Conservation (phyloP, 768 basidiomycete genomes). For the Boletales sp. region DNA sequence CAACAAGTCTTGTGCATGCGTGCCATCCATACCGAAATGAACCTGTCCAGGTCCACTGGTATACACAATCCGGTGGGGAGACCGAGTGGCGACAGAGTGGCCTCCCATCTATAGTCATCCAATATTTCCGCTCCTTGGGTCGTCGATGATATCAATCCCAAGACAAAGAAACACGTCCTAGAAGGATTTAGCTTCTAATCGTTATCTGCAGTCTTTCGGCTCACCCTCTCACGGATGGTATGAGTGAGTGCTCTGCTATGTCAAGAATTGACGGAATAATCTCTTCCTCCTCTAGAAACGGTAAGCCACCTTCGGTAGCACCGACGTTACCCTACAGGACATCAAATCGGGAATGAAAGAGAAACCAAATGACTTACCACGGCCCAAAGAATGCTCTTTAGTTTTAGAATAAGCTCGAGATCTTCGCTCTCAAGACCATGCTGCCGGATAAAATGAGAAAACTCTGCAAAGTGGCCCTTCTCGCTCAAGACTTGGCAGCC, state of each 20-base stretch:
- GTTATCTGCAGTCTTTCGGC: conserved; percentile 20
- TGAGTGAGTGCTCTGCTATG: conserved; percentile 85
- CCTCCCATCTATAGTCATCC: conserved; percentile 91
- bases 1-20: background rate
- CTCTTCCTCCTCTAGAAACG: conserved; percentile 93
- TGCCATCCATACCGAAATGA: conserved; percentile 63
- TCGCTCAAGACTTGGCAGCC: conserved; percentile 90
- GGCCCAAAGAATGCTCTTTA: conserved; percentile 97
- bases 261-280: conserved; percentile 87
- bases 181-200: conserved; percentile 9
- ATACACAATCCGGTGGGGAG: conserved; percentile 88
- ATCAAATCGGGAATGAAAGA: background rate
- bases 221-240: conserved; percentile 92
- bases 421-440: conserved; percentile 86
- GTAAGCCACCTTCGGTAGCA: conserved; percentile 84
- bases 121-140: conserved; percentile 90
- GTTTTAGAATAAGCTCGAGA: conserved; percentile 74
- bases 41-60: conserved; percentile 77
- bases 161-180: conserved; percentile 94
- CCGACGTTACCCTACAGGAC: conserved; percentile 83
- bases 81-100: conserved; percentile 82
- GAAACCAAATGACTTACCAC: conserved; percentile 60
- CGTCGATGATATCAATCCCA: conserved; percentile 90
- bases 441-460: conserved; percentile 83
- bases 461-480: conserved; percentile 87